phyloP scores from a whole-genome alignment of 2,329 filamentous ascomycete genomes.

The Gyromitra esculenta region DNA sequence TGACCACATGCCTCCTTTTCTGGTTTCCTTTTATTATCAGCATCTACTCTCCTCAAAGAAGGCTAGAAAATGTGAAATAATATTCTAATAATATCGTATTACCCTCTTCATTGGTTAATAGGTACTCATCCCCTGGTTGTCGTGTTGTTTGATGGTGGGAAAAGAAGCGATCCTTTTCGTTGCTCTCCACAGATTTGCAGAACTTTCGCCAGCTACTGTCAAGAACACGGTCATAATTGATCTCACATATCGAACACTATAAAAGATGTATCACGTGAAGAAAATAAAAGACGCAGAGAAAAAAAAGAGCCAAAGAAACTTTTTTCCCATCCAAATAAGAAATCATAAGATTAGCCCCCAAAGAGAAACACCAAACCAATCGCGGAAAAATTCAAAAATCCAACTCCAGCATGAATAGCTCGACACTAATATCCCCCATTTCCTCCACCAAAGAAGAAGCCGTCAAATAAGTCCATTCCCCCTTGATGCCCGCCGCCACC shows the following conservation, averaged over 20 bases:
- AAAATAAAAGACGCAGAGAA: not conserved
- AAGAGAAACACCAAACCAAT: constrained; percentile 19
- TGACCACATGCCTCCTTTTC: not conserved
- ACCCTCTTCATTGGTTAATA: too few relatives aligned
- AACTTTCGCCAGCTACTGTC: too few relatives aligned
- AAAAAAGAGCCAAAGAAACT: constrained; percentile 13
- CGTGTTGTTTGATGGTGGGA: too few relatives aligned
- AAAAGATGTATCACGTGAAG: not conserved
- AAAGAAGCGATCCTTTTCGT: too few relatives aligned
- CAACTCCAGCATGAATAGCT: constrained; percentile 22
- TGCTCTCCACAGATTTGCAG: too few relatives aligned
- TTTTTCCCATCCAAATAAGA: constrained; percentile 25
- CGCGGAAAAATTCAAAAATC: constrained; percentile 19
- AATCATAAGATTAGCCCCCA: constrained; percentile 18
- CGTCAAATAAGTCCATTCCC: constrained; percentile 65
- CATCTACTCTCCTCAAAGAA: too few relatives aligned
- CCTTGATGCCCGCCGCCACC: constrained; percentile 38
- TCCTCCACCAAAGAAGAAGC: constrained; percentile 66
- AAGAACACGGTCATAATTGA: not conserved
- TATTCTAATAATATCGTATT: too few relatives aligned
- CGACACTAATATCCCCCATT: constrained; percentile 23
- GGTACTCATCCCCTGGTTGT: too few relatives aligned
- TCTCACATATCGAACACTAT: not conserved
- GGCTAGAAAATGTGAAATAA: too few relatives aligned
- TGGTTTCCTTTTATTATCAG: not conserved